These are phyloP conservation scores for Rhododendron simsii DNA, from an alignment of 148 eudicot genomes.

Conservation along the genomic window DNA sequence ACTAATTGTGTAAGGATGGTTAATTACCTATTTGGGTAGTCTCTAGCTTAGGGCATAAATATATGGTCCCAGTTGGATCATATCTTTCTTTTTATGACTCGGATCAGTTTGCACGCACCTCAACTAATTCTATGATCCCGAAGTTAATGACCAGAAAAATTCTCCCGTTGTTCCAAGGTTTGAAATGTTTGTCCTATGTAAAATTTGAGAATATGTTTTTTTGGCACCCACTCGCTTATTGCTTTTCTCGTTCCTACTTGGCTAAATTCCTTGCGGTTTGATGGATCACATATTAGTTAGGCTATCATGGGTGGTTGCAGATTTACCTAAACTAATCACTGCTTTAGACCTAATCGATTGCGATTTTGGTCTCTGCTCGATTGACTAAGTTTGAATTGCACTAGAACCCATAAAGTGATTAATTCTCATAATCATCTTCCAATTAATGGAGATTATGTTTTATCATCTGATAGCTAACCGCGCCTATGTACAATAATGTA, in stretches of 20 bases:
- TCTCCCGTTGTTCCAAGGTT: no score
- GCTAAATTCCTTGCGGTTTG: no score
- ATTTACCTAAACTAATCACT: neutral
- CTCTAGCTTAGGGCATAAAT: neutral
- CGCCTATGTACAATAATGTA: neutral
- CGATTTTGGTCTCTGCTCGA: neutral
- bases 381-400: neutral
- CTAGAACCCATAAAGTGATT: neutral
- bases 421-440: neutral
- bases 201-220: no score
- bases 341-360: neutral
- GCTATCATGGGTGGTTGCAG: neutral
- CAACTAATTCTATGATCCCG: no score
- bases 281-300: neutral
- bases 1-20: neutral
- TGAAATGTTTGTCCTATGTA: no score
- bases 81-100: no score
- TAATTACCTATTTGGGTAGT: neutral
- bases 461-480: neutral
- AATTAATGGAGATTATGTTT: neutral
- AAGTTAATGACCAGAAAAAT: no score
- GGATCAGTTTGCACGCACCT: no score
- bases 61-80: neutral
- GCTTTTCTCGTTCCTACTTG: no score
- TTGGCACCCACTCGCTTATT: no score